Percentiles rank a stretch among this genome's conserved stretches.
Conservation (phyloP, 2,329 filamentous ascomycete genomes). For the Teratosphaeria epicoccoides region DNA sequence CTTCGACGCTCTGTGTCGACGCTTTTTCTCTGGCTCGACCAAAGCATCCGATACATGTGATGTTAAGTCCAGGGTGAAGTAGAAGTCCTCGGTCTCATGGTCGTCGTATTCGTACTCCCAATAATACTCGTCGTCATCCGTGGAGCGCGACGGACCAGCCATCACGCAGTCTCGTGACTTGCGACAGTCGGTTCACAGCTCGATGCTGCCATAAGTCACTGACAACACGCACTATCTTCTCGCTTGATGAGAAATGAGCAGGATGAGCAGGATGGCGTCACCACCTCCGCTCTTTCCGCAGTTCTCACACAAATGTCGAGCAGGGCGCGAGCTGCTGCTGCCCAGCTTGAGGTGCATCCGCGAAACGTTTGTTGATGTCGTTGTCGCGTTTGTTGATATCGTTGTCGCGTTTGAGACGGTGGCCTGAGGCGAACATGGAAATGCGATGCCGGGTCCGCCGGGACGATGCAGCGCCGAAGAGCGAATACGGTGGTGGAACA, state of each 20-base stretch:
- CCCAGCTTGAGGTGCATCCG: neutral
- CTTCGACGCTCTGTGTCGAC: neutral
- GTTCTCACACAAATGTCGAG: neutral
- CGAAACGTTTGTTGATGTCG: too few species aligned
- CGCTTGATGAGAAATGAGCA: neutral
- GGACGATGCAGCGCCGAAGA: neutral
- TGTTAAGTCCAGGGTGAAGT: conserved; percentile 50
- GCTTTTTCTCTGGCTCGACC: neutral
- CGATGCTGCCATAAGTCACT: neutral
- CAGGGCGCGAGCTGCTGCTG: neutral
- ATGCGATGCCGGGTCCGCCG: neutral
- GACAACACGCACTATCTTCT: neutral
- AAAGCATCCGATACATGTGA: conserved; percentile 21
- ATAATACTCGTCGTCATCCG: conserved; percentile 35
- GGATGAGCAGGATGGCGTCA: neutral
- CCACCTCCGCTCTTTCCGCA: neutral
- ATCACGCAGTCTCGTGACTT: neutral
- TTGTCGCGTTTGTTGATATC: too few species aligned
- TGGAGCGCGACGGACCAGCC: neutral
- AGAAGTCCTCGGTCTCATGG: conserved; percentile 48
- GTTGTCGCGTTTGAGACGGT: neutral
- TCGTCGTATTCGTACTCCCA: conserved; percentile 53
- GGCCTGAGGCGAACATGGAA: neutral
- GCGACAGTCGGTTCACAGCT: neutral
- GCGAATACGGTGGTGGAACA: too few species aligned